Base-by-base conservation (phyloP, 306 rosid species). In the Glycyrrhiza uralensis region DNA sequence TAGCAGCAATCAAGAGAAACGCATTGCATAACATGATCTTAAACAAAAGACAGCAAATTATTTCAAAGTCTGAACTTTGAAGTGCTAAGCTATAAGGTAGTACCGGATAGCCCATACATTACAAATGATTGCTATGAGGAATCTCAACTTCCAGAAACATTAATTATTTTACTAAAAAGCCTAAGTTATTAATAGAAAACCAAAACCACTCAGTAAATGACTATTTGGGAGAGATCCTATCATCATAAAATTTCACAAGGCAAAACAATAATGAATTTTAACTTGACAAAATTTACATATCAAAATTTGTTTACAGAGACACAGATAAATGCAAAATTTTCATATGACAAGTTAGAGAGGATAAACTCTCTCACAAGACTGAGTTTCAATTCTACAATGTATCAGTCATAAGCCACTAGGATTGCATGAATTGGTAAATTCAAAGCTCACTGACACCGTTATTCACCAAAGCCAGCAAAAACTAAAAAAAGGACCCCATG, bases 1-100 rank as follows among this genome's bases (percentile, higher is more conserved):
- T 24, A 24, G 36, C 45, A 58, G 46, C 70, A 35, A 47, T 36
- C 54, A 67, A 68, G 70, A 35, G 20, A 68, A 76, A 46, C 47
- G n/a, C 44, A 39, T 18, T 13, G 36, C 19, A 15, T 26, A 67
- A 6, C 39, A 60, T 3, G 8, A 18, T 45, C 18, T 32, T 45
- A 45, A 56, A 15, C 14, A 7, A 76, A 67, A 67, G 7, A 56
- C 7, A 44, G 17, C 8, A 45, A 22, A 44, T 0, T 4, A 1
- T 12, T 45, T 46, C 55, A 11, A 52, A 54, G 12, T 23, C 5
- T 9, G 51, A 47, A 65, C 28, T 4, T 46, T 41, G 70, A 35
- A 28, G 47, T 26, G 59, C 32, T 33, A 22, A 44, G 45, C 24
- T 35, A 17, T 14, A 33, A 58, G 38, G 38, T 6, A 47, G 58